Base-by-base conservation (phyloP, 495 filamentous ascomycete genomes). In the Chlorociboria aeruginascens region DNA sequence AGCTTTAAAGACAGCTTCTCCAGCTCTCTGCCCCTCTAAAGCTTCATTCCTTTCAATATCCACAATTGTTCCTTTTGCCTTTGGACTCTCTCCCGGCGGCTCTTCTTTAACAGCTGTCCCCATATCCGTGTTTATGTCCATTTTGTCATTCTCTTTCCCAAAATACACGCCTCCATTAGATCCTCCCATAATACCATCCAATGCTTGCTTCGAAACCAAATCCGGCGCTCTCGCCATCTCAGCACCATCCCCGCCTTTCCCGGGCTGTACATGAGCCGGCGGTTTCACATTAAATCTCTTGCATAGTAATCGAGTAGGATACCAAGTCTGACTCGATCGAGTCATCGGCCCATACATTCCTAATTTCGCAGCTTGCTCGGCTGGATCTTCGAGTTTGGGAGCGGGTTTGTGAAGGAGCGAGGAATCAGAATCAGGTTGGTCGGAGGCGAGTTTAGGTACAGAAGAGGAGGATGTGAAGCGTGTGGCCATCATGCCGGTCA, bases 271-370 rank as follows among this genome's bases (percentile, higher is more conserved):
- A 68, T 87, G 77, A 9, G 71, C 72, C 0, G 89, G 87, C 0
- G 85, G 81, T 54, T 75, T 77, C 10, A 97, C 80, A 55, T 86
- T 86, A 56, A 97, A 95, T 14, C 92, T 72, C 64, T 98, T 98
- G 66, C 92, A 97, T 30, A 98, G 63, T 36, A 98, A 63, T 43
- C 88, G 71, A 8, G 83, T 79, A 10, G 93, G 92, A 59, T 80
- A 83, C 58, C 94, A 96, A 6, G 79, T 73, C n/a, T 74, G 50
- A 1, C 70, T 68, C 7, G 70, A 77, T 39, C 92, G 69, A 3
- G 92, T 98, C 78, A 96, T 73, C 1, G 79, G 73, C 0, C 92
- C 92, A 63, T 86, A 97, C 88, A 97, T 94, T 25, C 88, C 88
- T 54, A 95, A 61, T 50, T 75, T 82, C n/a, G 92, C 92, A 6